Conservation (phyloP, 2,329 filamentous ascomycete genomes). For the Botrytis galanthina region DNA sequence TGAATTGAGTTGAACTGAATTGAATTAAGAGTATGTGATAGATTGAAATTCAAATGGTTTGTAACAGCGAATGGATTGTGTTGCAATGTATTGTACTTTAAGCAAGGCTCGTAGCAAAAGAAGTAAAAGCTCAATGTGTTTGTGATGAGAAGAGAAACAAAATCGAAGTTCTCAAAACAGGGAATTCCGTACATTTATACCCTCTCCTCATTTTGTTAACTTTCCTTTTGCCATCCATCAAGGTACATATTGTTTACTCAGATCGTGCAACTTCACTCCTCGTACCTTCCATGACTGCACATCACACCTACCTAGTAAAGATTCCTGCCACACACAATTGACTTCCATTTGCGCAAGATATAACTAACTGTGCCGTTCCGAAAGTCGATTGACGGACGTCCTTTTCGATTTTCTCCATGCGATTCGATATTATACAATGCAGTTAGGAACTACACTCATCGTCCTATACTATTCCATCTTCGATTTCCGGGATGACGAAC, state of each 20-base stretch:
- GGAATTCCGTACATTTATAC: background rate
- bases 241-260: background rate
- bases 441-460: background rate
- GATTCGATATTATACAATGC: background rate
- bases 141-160: background rate
- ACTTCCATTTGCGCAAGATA: background rate
- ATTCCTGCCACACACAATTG: background rate
- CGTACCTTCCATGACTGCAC: background rate
- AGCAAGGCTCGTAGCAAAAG: background rate
- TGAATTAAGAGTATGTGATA: background rate
- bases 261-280: background rate
- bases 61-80: background rate
- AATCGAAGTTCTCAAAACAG: background rate
- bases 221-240: background rate
- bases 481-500: background rate
- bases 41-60: background rate
- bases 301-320: no score
- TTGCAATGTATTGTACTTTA: background rate
- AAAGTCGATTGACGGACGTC: background rate
- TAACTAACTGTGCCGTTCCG: background rate
- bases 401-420: background rate
- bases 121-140: background rate
- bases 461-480: background rate
- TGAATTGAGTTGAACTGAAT: background rate
- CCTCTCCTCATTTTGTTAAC: background rate